Evolutionary conservation across 2,329 filamentous ascomycete genomes (phyloP), one percentile per base, ranked within the genome.

Genomic region (Pyricularia pennisetigena): DNA sequence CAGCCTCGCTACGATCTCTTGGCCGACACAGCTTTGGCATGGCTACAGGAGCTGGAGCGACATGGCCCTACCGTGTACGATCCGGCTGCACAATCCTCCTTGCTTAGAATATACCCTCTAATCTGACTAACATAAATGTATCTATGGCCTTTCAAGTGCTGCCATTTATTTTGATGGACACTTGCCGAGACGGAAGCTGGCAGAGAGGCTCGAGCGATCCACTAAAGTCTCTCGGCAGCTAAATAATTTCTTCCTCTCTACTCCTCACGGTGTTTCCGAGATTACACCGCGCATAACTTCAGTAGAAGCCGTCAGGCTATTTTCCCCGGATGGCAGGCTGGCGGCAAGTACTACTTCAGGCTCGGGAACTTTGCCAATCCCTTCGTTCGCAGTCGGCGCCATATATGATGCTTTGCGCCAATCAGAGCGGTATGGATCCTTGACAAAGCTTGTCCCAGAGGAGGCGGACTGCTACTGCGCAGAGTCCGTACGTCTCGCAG

Each of bases 401-500:
- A 82, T 94, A 6, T 85, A 94, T 64, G 92, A 97, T 70, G 85
- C 87, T 6, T 78, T 97, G 26, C 76, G 77, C n/a, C 69, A 72
- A 0, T 85, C 78, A 5, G 23, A 74, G 1, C 75, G 74, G 4
- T 87, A 85, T 70, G 75, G 71, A 4, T 73, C 70, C 69, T 74
- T 82, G 63, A 81, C 80, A 9, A 78, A 82, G 28, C 82, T 95
- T 14, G 89, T 97, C 0, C 88, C 92, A 0, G 93, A 91, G 0
- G 94, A 98, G 78, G 94, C 94, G 1, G 94, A 98, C 75, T 78
- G 83, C 28, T 95, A 87, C 78, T 97, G 93, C 75, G 93, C 92
- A 3, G 78, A 83, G 16, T 82, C 88, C 67, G 83, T 91, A 7
- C 82, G 81, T n/a, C 70, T 79, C 2, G 74, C 81, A 32, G 81